Percentiles rank a stretch among this genome's conserved stretches.
Conservation (phyloP, 768 basidiomycete species). For the Mycena albidolilacea region DNA sequence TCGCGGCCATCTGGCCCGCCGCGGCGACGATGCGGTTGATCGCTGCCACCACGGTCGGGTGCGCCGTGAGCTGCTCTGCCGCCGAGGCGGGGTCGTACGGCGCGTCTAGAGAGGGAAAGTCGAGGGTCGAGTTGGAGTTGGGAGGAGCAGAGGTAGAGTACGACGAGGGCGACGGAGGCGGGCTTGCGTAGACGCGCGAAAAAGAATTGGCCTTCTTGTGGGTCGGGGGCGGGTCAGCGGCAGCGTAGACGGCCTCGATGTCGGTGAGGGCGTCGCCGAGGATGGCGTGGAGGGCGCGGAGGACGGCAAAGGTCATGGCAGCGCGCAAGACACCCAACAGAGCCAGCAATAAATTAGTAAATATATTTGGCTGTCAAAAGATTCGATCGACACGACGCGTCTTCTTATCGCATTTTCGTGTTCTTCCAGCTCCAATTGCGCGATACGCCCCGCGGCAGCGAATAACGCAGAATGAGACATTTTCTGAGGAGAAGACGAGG, state of each 20-base stretch:
- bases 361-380: slow-evolving; percentile 10
- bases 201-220: slow-evolving; percentile 7
- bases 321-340: too few relatives aligned
- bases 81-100: slow-evolving; percentile 62
- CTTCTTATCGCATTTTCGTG: background rate
- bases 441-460: slow-evolving; percentile 19
- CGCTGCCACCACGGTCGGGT: slow-evolving; percentile 73
- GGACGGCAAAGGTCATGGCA: slow-evolving; percentile 68
- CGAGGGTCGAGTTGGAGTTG: slow-evolving; percentile 22
- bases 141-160: slow-evolving; percentile 28
- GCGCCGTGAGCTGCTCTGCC: slow-evolving; percentile 69
- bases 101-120: slow-evolving; percentile 69
- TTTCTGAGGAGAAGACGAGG: background rate
- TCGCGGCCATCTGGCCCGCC: slow-evolving; percentile 75
- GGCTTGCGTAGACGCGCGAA: slow-evolving; percentile 36
- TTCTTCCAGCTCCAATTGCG: background rate
- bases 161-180: slow-evolving; percentile 42
- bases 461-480: slow-evolving; percentile 5
- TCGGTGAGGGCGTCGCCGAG: slow-evolving; percentile 79
- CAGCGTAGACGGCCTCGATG: slow-evolving; percentile 72
- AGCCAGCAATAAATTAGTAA: background rate
- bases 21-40: slow-evolving; percentile 78
- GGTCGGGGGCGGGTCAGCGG: background rate
- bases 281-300: slow-evolving; percentile 75
- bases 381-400: slow-evolving; percentile 24